Conservation (phyloP, 2,329 filamentous ascomycete species). For the Fusarium sp. region DNA sequence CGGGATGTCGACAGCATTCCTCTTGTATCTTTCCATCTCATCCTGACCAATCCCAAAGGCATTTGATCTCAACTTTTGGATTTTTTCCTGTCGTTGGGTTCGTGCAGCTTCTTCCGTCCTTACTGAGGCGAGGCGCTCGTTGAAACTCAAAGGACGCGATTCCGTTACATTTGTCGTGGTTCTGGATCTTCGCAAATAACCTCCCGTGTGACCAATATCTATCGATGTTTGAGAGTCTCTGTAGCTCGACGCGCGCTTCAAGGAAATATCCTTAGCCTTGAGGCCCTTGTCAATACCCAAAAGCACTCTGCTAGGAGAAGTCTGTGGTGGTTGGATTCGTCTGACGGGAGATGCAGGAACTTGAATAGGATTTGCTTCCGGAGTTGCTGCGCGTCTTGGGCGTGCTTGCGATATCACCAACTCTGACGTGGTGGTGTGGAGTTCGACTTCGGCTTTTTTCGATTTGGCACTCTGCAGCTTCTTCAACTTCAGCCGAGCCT, state of each 20-base stretch:
- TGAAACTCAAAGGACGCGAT: slow-evolving; percentile 69
- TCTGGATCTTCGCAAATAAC: slow-evolving; percentile 55
- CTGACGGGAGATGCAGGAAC: slow-evolving; percentile 79
- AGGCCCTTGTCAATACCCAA: slow-evolving; percentile 91
- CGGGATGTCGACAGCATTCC: slow-evolving; percentile 62
- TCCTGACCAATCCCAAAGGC: slow-evolving; percentile 65
- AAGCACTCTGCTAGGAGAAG: slow-evolving; percentile 79
- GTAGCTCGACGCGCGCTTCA: slow-evolving; percentile 72
- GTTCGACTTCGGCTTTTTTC: slow-evolving; percentile 35
- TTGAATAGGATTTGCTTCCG: slow-evolving; percentile 62
- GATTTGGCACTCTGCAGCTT: slow-evolving; percentile 71
- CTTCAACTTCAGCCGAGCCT: slow-evolving; percentile 87
- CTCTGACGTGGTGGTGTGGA: slow-evolving; percentile 31
- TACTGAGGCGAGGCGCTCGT: slow-evolving; percentile 80
- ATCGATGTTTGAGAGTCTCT: slow-evolving; percentile 41
- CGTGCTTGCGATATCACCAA: slow-evolving; percentile 39
- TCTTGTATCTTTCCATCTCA: slow-evolving; percentile 68
- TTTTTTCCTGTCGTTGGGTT: slow-evolving; percentile 59
- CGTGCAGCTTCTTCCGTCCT: slow-evolving; percentile 63
- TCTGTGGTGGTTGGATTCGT: slow-evolving; percentile 63
- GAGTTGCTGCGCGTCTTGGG: slow-evolving; percentile 41
- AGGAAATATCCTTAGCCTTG: slow-evolving; percentile 79
- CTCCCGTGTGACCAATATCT: slow-evolving; percentile 39
- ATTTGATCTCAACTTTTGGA: slow-evolving; percentile 61
- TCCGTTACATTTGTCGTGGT: slow-evolving; percentile 48